phyloP scores from a whole-genome alignment of 345 rosid genomes.

The Cardamine chenopodiifolia region DNA sequence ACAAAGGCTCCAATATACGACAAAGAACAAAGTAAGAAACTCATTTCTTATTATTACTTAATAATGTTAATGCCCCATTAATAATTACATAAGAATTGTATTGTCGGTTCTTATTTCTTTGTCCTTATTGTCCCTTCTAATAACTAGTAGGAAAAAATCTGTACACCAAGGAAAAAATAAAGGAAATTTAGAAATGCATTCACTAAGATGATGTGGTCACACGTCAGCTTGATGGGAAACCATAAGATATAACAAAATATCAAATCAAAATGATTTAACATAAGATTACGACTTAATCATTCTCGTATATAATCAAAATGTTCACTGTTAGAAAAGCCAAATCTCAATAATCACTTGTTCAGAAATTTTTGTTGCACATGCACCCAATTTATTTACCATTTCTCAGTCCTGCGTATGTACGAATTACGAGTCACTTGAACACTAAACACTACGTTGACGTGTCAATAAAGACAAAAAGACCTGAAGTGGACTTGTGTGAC shows the following conservation, averaged over 20 bases:
- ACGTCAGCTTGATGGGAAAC: constrained; percentile 33
- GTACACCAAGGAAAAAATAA: neutral
- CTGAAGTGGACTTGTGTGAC: neutral
- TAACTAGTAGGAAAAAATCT: neutral
- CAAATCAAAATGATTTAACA: constrained; percentile 39
- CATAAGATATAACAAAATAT: constrained; percentile 24
- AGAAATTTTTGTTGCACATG: neutral
- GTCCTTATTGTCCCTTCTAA: constrained; percentile 18
- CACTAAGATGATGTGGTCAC: constrained; percentile 32
- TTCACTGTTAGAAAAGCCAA: constrained; percentile 25
- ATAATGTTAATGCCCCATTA: constrained; percentile 11
- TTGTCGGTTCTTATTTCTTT: constrained; percentile 31
- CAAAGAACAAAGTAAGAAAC: constrained; percentile 18
- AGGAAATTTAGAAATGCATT: neutral
- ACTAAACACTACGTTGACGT: constrained; percentile 1
- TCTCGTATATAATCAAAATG: constrained; percentile 36
- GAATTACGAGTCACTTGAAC: neutral
- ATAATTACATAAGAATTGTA: constrained; percentile 21
- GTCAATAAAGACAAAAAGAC: constrained; percentile 14
- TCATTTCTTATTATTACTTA: neutral
- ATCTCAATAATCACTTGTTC: constrained; percentile 16
- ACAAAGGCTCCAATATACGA: constrained; percentile 23
- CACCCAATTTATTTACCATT: constrained; percentile 2
- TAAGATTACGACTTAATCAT: constrained; percentile 40
- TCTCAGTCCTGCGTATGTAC: neutral